phyloP scores from a whole-genome alignment of 805 yeast genomes.

The Brettanomyces anomalus region DNA sequence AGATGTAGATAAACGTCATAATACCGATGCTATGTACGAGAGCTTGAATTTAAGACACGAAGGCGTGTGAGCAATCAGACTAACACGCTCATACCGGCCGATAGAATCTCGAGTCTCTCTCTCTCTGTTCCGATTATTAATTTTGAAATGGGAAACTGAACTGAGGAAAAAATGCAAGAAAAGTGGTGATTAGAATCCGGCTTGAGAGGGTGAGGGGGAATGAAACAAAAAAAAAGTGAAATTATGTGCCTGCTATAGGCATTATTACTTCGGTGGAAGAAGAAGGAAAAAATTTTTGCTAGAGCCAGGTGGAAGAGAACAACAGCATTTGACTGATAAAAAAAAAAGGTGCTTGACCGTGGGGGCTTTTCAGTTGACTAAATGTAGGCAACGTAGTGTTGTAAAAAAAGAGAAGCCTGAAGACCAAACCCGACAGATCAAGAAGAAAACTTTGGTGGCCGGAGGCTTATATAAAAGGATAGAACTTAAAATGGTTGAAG shows the following conservation, averaged over 20 bases:
- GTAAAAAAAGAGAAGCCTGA: conserved; percentile 46
- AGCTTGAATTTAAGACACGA: no score
- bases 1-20: no score
- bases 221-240: background rate
- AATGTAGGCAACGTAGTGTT: background rate
- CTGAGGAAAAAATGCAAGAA: background rate
- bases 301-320: no score
- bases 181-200: background rate
- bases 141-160: background rate
- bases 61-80: no score
- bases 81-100: no score
- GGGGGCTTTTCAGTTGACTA: background rate
- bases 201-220: background rate
- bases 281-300: no score
- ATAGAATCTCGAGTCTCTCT: background rate
- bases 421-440: conserved; percentile 40
- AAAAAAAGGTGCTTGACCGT: background rate
- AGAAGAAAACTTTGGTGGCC: background rate
- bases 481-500: conserved; percentile 30
- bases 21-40: no score
- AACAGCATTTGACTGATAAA: background rate
- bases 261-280: no score
- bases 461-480: background rate
- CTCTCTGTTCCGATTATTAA: no score
- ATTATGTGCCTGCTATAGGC: no score